phyloP scores from a whole-genome alignment of 2,329 filamentous ascomycete species.

The Herpomyces periplanetae region DNA sequence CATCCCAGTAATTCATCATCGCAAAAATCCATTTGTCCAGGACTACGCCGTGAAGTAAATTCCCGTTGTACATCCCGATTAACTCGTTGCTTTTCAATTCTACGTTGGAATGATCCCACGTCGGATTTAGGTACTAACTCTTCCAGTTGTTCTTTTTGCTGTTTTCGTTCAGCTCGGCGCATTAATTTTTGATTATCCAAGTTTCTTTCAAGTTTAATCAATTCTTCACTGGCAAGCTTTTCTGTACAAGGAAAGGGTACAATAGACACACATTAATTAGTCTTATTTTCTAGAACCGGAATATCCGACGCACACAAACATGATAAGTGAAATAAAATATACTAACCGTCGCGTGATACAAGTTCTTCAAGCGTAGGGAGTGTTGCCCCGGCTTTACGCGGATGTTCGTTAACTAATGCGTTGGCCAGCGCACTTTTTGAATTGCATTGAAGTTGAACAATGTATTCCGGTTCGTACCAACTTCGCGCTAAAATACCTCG shows the following conservation, averaged over 20 bases:
- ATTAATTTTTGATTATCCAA: slow-evolving; percentile 19
- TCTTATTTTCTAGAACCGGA: background rate
- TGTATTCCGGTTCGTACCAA: slow-evolving; percentile 9
- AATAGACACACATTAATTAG: background rate
- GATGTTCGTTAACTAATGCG: too few relatives aligned
- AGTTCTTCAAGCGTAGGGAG: too few relatives aligned
- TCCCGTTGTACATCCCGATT: too few relatives aligned
- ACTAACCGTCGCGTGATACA: too few relatives aligned
- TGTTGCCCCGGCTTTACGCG: too few relatives aligned
- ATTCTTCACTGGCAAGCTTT: slow-evolving; percentile 11
- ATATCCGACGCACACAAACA: too few relatives aligned
- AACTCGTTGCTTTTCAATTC: slow-evolving; percentile 49
- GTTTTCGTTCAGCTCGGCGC: slow-evolving; percentile 20
- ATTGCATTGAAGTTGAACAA: too few relatives aligned
- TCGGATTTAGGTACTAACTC: slow-evolving; percentile 51
- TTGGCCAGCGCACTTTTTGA: too few relatives aligned
- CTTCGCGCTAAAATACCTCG: slow-evolving; percentile 2
- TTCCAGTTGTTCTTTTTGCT: slow-evolving; percentile 31
- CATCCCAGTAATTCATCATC: too few relatives aligned
- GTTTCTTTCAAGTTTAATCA: slow-evolving; percentile 10
- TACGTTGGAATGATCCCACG: slow-evolving; percentile 38
- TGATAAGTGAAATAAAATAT: too few relatives aligned
- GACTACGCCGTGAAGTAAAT: too few relatives aligned
- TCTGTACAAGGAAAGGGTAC: background rate
- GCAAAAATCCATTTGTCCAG: too few relatives aligned